phyloP scores from a whole-genome alignment of 371 early-diverging fungal species.

The Conidiobolus incongruus region DNA sequence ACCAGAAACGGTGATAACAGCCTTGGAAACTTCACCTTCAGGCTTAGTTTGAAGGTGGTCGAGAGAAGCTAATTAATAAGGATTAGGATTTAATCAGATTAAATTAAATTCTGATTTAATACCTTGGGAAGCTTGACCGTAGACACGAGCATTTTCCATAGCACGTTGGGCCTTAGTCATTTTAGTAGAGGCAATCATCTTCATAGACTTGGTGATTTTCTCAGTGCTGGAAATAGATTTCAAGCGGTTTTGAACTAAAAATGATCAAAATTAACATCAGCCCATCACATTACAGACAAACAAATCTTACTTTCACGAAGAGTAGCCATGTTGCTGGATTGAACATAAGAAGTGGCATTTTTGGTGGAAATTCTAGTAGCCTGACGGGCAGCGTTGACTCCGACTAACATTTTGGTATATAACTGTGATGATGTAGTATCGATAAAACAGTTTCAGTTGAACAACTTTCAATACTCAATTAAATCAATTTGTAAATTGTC shows the following conservation, averaged over 20 bases:
- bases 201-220: slow-evolving; percentile 98
- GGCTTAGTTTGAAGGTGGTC: slow-evolving; percentile 48
- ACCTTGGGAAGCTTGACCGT: slow-evolving; percentile 57
- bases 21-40: slow-evolving; percentile 22
- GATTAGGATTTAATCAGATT: background rate
- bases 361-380: background rate
- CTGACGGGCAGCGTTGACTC: background rate
- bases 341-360: slow-evolving; percentile 10
- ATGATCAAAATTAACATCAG: background rate
- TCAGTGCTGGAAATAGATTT: slow-evolving; percentile 93
- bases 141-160: slow-evolving; percentile 81
- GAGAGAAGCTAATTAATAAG: slow-evolving; percentile 35
- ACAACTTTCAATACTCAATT: too few species aligned
- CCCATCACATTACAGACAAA: background rate
- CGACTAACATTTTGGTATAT: background rate
- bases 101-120: slow-evolving; percentile 6
- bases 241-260: slow-evolving; percentile 75
- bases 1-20: slow-evolving; percentile 70
- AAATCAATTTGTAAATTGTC: too few species aligned
- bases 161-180: slow-evolving; percentile 79
- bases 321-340: slow-evolving; percentile 80
- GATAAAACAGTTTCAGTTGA: too few species aligned
- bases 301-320: slow-evolving; percentile 62
- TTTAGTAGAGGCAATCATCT: slow-evolving; percentile 99
- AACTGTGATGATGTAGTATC: too few species aligned